These are phyloP conservation scores for Zelonia costaricensis DNA, from an alignment of 208 protist species.

Conservation along the genomic window DNA sequence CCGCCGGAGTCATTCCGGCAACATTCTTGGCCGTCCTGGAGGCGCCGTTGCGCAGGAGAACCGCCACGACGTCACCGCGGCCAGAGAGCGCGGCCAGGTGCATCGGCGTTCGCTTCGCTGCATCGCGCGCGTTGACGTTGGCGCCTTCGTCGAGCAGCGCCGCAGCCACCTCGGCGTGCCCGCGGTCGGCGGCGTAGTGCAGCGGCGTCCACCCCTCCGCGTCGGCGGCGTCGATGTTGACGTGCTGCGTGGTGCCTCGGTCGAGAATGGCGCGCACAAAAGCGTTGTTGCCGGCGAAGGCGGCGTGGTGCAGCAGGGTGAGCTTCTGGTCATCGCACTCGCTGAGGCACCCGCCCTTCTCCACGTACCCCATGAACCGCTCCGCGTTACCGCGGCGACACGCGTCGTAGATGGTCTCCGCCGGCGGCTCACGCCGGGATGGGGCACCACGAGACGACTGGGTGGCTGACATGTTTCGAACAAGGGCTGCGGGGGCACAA, in stretches of 20 bases:
- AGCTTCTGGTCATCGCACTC: slow-evolving; percentile 73
- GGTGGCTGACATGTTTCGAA: not conserved
- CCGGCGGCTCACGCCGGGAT: slow-evolving; percentile 1
- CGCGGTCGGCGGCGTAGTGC: slow-evolving; percentile 86
- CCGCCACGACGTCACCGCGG: slow-evolving; percentile 28
- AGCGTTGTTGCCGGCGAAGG: slow-evolving; percentile 55
- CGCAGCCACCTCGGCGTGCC: slow-evolving; percentile 34
- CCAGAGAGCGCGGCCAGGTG: slow-evolving; percentile 71
- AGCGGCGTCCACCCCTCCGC: slow-evolving; percentile 83
- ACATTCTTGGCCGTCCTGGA: slow-evolving; percentile 58
- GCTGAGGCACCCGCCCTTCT: slow-evolving; percentile 72
- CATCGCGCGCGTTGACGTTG: slow-evolving; percentile 70
- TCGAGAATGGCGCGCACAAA: slow-evolving; percentile 52
- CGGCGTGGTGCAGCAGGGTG: slow-evolving; percentile 86
- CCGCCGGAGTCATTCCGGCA: slow-evolving; percentile 50
- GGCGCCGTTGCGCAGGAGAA: slow-evolving; percentile 56
- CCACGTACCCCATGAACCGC: slow-evolving; percentile 60
- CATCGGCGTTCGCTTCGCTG: slow-evolving; percentile 68
- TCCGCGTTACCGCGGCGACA: slow-evolving; percentile 50
- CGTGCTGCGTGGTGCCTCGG: slow-evolving; percentile 22
- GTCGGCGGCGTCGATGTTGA: slow-evolving; percentile 71
- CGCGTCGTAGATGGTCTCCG: slow-evolving; percentile 78
- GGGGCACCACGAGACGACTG: not conserved
- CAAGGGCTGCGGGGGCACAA: too few species aligned
- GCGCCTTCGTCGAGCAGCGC: slow-evolving; percentile 67